phyloP scores from a whole-genome alignment of 164 flowering plant species.

The Chimonanthus salicifolius region DNA sequence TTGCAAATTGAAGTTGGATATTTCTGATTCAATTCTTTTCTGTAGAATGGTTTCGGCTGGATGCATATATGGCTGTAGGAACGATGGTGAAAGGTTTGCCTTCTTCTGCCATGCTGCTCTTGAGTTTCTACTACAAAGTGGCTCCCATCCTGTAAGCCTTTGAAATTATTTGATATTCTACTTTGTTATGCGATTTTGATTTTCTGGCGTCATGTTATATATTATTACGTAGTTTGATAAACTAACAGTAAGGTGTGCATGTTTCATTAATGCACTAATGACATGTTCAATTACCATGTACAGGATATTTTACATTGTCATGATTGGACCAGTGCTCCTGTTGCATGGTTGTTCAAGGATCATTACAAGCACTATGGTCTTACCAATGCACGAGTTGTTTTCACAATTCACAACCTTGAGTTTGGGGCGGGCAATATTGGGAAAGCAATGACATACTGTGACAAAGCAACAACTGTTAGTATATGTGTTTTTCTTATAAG shows the following conservation, averaged over 20 bases:
- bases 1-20: neutral
- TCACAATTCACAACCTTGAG: conserved; percentile 97
- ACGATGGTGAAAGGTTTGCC: conserved; percentile 86
- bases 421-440: conserved; percentile 73
- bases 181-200: conserved; percentile 3
- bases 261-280: neutral
- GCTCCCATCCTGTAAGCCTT: conserved; percentile 77
- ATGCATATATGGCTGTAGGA: conserved; percentile 75
- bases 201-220: neutral
- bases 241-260: neutral
- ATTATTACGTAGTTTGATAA: no score
- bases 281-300: neutral
- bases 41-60: conserved; percentile 68
- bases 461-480: conserved; percentile 96
- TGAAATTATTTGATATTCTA: neutral
- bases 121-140: conserved; percentile 85
- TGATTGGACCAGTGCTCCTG: conserved; percentile 99
- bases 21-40: conserved; percentile 2
- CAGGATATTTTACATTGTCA: conserved; percentile 99
- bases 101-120: conserved; percentile 97
- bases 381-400: conserved; percentile 77
- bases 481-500: neutral
- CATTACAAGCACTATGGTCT: conserved; percentile 83
- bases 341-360: conserved; percentile 90
- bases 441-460: conserved; percentile 73